Base-by-base conservation (phyloP, 2,329 filamentous ascomycete genomes). In the Ceratocystis cacaofunesta region DNA sequence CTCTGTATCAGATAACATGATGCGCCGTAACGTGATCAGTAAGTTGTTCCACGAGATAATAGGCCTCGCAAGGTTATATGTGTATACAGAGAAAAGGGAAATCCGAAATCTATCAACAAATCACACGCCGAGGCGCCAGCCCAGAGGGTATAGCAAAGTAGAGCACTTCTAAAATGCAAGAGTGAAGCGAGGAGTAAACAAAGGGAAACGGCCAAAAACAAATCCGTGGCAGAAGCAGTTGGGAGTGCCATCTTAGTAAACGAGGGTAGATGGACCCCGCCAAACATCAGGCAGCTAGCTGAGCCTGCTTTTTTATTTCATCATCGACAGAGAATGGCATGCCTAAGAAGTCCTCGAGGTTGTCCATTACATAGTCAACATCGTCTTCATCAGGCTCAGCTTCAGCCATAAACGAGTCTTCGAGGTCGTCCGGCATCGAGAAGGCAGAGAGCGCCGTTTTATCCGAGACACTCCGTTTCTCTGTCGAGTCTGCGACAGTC, bases 321-420 rank as follows among this genome's bases (percentile, higher is more conserved):
- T 70, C 69, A 25, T 77, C 74, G 1, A 76, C 68, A 44, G 76
- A 72, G 71, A 73, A 75, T 30, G 66, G 63, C 17, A 71, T 70
- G 50, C 76, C 75, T 6, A 80, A 69, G 64, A 79, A 80, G 19
- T 79, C 76, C 62, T 74, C 75, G 5, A 80, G 70, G 67, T 80
- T 78, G 22, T 76, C 73, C 66, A 80, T 71, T 0, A 80, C 78
- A 3, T 73, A 76, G n/a, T 73, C 76, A 46, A 78, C 78, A 65
- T 78, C 77, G 67, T 80, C 78, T 41, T 72, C 69, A 57, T 70
- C 67, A 15, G 69, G 67, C 36, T 80, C 78, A 44, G 72, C 69
- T 46, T 70, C 67, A 15, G 69, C 68, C 46, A 64, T 64, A 12
- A 62, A 48, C 19, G 43, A 61, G 10, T 64, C 58, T 46, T 63